phyloP scores from a whole-genome alignment of 108 stramenopile species.

The Skeletonema menzelii region DNA sequence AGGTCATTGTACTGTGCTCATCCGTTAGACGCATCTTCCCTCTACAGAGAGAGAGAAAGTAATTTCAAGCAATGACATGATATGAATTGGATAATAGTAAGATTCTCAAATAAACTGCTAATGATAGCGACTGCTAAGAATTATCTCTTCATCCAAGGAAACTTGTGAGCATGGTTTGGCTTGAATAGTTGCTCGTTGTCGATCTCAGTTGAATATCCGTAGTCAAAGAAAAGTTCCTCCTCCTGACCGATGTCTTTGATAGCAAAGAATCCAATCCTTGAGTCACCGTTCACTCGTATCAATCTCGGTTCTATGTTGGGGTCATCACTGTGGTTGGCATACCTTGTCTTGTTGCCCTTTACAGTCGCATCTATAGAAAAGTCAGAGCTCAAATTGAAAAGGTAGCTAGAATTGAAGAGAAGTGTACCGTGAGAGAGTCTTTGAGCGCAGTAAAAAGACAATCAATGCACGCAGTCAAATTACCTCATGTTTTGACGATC shows the following conservation, averaged over 20 bases:
- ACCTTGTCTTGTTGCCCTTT: slow-evolving; percentile 84
- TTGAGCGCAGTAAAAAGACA: too few relatives aligned
- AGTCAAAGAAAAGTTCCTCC: slow-evolving; percentile 68
- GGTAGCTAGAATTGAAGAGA: slow-evolving; percentile 30
- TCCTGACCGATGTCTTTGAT: slow-evolving; percentile 69
- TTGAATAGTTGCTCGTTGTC: slow-evolving; percentile 61
- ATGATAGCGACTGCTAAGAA: neutral
- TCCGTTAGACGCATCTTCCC: too few relatives aligned
- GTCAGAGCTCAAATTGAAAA: slow-evolving; percentile 83
- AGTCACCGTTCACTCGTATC: slow-evolving; percentile 73
- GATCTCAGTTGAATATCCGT: slow-evolving; percentile 51
- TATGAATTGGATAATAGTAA: too few relatives aligned
- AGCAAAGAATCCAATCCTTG: slow-evolving; percentile 84
- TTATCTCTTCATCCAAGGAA: slow-evolving; percentile 57
- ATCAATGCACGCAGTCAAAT: too few relatives aligned
- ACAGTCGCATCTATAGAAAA: slow-evolving; percentile 74
- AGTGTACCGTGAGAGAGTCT: too few relatives aligned
- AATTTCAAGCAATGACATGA: too few relatives aligned
- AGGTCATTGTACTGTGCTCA: too few relatives aligned
- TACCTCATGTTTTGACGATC: slow-evolving; percentile 64
- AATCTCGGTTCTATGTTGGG: slow-evolving; percentile 72
- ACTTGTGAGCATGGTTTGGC: slow-evolving; percentile 40
- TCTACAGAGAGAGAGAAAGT: too few relatives aligned
- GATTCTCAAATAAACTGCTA: too few relatives aligned
- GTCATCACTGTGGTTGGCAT: slow-evolving; percentile 74